Base-by-base conservation (phyloP, 352 stramenopile species). In the Globisporangium camurandrum region DNA sequence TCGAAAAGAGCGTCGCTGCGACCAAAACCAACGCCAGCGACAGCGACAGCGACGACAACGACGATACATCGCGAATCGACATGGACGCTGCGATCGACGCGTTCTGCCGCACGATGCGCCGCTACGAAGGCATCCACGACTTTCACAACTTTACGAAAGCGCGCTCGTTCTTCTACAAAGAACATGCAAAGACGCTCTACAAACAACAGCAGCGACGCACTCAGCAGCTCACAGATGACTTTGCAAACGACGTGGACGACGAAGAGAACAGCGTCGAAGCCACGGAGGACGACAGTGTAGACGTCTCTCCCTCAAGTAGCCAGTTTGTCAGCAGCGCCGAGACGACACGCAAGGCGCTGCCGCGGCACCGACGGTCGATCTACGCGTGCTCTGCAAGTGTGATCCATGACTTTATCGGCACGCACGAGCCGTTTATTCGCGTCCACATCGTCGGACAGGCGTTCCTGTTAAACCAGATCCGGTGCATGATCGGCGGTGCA, bases 91-190 rank as follows among this genome's bases (percentile, higher is more conserved):
- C 67, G 4, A 52, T 80, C 0, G 56, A 66, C 0, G 56, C 71
- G 39, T 84, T 89, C 56, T 81, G 61, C 20, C 54, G 54, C 7
- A 64, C 71, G 1, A 52, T 93, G 16, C 64, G 72, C 8, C 61
- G 62, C 19, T 95, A 92, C 51, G 74, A 94, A 65, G 86, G 86
- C 44, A 89, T 90, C 46, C 75, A 94, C 51, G 84, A 90, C 55
- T 96, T 95, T 47, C 86, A 96, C 77, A 96, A 96, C 54, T 96
- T 93, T 49, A 95, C 84, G 37, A 92, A 89, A 44, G 80, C 77
- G 16, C 69, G 78, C 2, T 75, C 75, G 11, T 74, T 75, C 38
- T 92, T 89, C 56, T 92, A 92, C 59, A 86, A 86, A 31, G 46
- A 72, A 28, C 71, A 87, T 22, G 77, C 67, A 16, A 71, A 74